A percentile compares a stretch with the other conserved stretches of the same genome.
These are phyloP conservation scores for Gonapodya sp. DNA, from an alignment of 192 early-diverging fungal genomes.

Conservation along the genomic window DNA sequence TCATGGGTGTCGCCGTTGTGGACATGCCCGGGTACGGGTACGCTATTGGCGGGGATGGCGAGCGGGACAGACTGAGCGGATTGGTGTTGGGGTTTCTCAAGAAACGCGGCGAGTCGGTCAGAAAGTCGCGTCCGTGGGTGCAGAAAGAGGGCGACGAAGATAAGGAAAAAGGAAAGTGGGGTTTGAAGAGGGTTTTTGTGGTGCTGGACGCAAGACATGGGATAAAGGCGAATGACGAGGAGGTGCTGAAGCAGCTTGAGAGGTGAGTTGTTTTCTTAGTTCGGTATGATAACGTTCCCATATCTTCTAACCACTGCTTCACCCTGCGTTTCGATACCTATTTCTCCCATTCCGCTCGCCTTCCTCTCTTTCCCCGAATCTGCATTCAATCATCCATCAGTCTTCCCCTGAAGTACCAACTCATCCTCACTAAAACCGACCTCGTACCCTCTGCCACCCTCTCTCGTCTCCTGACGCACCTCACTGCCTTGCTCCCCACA, in stretches of 20 bases:
- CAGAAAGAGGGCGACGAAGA: not conserved
- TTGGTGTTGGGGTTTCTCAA: slow-evolving; percentile 4
- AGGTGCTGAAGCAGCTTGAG: slow-evolving; percentile 3
- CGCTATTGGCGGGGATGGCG: slow-evolving; percentile 1
- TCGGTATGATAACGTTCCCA: not conserved
- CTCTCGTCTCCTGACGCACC: slow-evolving; percentile 3
- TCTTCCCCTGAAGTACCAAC: slow-evolving; percentile 3
- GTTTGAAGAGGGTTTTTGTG: slow-evolving; percentile 4
- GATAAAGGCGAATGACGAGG: not conserved
- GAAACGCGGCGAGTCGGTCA: slow-evolving; percentile 3
- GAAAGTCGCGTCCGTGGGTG: slow-evolving; percentile 3
- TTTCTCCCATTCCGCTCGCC: not conserved
- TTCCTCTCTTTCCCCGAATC: slow-evolving; percentile 1
- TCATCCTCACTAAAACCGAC: slow-evolving; percentile 4
- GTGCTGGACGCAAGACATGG: slow-evolving; percentile 1
- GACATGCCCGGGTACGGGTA: slow-evolving; percentile 1
- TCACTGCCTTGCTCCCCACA: slow-evolving; percentile 1
- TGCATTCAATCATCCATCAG: slow-evolving; percentile 1
- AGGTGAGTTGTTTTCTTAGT: slow-evolving; percentile 1
- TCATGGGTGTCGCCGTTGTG: slow-evolving; percentile 3
- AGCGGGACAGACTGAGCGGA: slow-evolving; percentile 3
- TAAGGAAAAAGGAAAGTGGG: slow-evolving; percentile 4
- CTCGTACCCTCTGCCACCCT: slow-evolving; percentile 3
- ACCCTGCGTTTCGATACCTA: slow-evolving; percentile 1
- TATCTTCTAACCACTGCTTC: slow-evolving; percentile 2